A percentile compares a stretch with the other conserved stretches of the same genome.
Evolutionary conservation across 768 basidiomycete species (phyloP).

Genomic region (Tylopilus felleus): DNA sequence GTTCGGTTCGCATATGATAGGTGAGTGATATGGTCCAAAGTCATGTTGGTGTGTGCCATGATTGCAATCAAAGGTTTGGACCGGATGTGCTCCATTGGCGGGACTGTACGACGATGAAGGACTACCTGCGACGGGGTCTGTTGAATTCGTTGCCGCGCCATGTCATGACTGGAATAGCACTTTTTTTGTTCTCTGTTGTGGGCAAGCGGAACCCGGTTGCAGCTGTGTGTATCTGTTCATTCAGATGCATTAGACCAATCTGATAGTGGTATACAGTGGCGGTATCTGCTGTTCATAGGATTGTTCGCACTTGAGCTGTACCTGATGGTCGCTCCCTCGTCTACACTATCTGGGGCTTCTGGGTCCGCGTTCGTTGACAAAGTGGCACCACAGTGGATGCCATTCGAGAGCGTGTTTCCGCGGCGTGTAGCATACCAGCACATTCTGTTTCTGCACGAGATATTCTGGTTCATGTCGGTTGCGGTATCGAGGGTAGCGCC

Average conservation of each 20-base stretch:
- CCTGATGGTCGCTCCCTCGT: slow-evolving; percentile 54
- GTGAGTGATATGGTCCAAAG: slow-evolving; percentile 36
- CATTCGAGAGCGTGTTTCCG: slow-evolving; percentile 52
- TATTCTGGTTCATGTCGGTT: slow-evolving; percentile 71
- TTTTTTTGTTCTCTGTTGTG: slow-evolving; percentile 63
- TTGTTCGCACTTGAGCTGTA: slow-evolving; percentile 61
- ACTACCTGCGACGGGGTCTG: slow-evolving; percentile 68
- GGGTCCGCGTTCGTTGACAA: slow-evolving; percentile 24
- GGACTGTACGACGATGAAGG: slow-evolving; percentile 61
- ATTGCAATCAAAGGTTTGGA: slow-evolving; percentile 57
- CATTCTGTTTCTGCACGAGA: slow-evolving; percentile 69
- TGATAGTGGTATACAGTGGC: slow-evolving; percentile 54
- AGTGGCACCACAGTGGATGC: slow-evolving; percentile 9
- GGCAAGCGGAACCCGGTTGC: slow-evolving; percentile 57
- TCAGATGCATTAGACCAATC: slow-evolving; percentile 8
- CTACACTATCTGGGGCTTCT: slow-evolving; percentile 9
- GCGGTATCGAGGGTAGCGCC: slow-evolving; percentile 72
- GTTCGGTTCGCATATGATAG: slow-evolving; percentile 85
- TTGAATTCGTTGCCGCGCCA: slow-evolving; percentile 64
- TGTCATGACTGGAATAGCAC: slow-evolving; percentile 50
- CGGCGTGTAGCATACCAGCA: slow-evolving; percentile 72
- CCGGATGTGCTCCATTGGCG: slow-evolving; percentile 68
- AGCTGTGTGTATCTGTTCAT: slow-evolving; percentile 50
- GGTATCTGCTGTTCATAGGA: slow-evolving; percentile 66
- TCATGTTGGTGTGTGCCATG: background rate